These are phyloP conservation scores for Plasmodium vivax DNA, from an alignment of 169 alveolate species.

Conservation along the genomic window DNA sequence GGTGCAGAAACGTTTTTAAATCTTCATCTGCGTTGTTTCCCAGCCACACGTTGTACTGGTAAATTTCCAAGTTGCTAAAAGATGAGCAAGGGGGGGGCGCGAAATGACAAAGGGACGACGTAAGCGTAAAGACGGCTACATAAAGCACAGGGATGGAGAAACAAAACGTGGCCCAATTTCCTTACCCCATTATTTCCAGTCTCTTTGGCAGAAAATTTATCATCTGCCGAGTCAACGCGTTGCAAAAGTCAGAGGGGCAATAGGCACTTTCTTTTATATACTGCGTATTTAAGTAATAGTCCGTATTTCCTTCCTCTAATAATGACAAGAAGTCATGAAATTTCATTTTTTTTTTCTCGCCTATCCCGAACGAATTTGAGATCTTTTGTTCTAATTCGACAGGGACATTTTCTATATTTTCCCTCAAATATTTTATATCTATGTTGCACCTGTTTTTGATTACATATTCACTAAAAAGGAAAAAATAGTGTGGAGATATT, in stretches of 20 bases:
- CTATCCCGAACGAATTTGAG: slow-evolving; percentile 71
- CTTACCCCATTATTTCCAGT: slow-evolving; percentile 73
- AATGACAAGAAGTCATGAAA: slow-evolving; percentile 70
- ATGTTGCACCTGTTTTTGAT: slow-evolving; percentile 31
- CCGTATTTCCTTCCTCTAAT: slow-evolving; percentile 69
- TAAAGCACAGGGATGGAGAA: not conserved
- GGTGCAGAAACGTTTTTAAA: slow-evolving; percentile 72
- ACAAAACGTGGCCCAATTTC: not conserved
- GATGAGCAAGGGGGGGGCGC: not conserved
- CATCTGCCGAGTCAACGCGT: slow-evolving; percentile 59
- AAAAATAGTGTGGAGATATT: not conserved
- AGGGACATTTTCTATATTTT: slow-evolving; percentile 41
- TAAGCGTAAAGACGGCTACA: not conserved
- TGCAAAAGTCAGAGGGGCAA: slow-evolving; percentile 62
- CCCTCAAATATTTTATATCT: slow-evolving; percentile 63
- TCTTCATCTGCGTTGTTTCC: slow-evolving; percentile 67
- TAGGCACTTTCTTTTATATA: slow-evolving; percentile 71
- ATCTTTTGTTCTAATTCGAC: slow-evolving; percentile 68
- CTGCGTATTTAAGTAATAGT: slow-evolving; percentile 70
- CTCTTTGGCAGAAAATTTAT: slow-evolving; percentile 58
- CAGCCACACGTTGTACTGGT: slow-evolving; percentile 67
- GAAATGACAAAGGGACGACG: not conserved
- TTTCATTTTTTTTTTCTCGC: slow-evolving; percentile 62
- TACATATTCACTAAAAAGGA: slow-evolving; percentile 49
- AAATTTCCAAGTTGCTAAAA: slow-evolving; percentile 68